Conservation (phyloP, 495 filamentous ascomycete genomes). For the Hypoxylon lienhwacheense region DNA sequence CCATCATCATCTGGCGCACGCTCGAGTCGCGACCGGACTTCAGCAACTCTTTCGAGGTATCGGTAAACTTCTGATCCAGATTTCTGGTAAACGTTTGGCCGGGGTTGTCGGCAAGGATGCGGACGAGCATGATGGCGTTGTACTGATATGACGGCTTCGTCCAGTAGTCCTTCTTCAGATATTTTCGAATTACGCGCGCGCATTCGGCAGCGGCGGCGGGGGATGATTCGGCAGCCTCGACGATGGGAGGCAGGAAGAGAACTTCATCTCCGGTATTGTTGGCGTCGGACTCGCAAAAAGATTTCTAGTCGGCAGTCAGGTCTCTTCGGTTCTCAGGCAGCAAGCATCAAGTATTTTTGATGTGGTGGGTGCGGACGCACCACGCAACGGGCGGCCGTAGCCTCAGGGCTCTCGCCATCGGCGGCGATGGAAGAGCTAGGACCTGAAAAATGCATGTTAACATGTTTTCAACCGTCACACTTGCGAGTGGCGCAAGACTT, state of each 20-base stretch:
- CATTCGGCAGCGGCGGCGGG: constrained; percentile 79
- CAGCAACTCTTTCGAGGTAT: constrained; percentile 74
- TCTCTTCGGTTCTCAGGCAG: constrained; percentile 20
- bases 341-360: too few relatives aligned
- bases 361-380: constrained; percentile 40
- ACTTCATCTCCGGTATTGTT: constrained; percentile 79
- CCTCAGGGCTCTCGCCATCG: constrained; percentile 57
- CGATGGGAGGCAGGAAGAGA: constrained; percentile 88
- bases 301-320: constrained; percentile 39
- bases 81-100: constrained; percentile 86
- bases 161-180: constrained; percentile 67
- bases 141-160: constrained; percentile 74
- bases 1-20: constrained; percentile 77
- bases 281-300: constrained; percentile 78
- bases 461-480: constrained; percentile 4
- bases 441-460: constrained; percentile 11
- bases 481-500: neutral
- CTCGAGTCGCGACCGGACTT: constrained; percentile 66
- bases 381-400: constrained; percentile 56
- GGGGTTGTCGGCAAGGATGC: constrained; percentile 91
- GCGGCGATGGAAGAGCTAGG: constrained; percentile 36
- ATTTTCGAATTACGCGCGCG: constrained; percentile 76
- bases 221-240: constrained; percentile 91
- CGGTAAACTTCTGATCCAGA: constrained; percentile 77
- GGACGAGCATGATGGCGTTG: constrained; percentile 93